Evolutionary conservation across 129 eudicot species (phyloP).

Genomic region (Smallanthus sonchifolius): DNA sequence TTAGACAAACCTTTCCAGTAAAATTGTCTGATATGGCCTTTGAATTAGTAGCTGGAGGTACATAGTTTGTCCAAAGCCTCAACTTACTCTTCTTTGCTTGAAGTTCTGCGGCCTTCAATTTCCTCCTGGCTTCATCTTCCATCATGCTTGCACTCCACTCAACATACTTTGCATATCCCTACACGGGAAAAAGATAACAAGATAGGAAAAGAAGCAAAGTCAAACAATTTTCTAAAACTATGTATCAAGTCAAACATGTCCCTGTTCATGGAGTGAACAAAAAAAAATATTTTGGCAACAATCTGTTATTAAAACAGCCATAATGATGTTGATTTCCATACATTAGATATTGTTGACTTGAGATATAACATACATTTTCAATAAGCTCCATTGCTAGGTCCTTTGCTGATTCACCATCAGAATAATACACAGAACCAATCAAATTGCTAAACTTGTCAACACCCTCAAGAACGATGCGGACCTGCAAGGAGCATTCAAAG

Average conservation of each 20-base stretch:
- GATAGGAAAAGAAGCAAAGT: neutral
- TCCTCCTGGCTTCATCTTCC: conserved; percentile 76
- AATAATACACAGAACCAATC: conserved; percentile 77
- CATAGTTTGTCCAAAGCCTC: conserved; percentile 88
- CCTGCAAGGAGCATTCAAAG: conserved; percentile 40
- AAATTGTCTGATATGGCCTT: conserved; percentile 93
- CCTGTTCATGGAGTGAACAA: neutral
- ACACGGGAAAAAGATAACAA: conserved; percentile 2
- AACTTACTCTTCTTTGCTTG: conserved; percentile 77
- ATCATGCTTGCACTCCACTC: conserved; percentile 95
- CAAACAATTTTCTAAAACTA: neutral
- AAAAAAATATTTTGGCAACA: neutral
- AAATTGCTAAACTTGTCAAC: conserved; percentile 83
- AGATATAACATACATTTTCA: conserved; percentile 50
- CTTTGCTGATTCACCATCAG: conserved; percentile 76
- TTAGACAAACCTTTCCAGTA: conserved; percentile 72
- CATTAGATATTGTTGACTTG: neutral
- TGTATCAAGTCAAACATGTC: neutral
- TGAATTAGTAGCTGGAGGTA: conserved; percentile 87
- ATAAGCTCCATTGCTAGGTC: conserved; percentile 90
- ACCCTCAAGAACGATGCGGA: conserved; percentile 84
- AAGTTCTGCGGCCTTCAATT: conserved; percentile 74
- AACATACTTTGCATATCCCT: conserved; percentile 94
- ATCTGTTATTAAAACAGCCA: conserved; percentile 2
- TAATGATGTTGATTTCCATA: conserved; percentile 5